Evolutionary conservation across 1,284 basidiomycete species (phyloP), one percentile per base, ranked within the genome.

Genomic region (Tilletia caries): DNA sequence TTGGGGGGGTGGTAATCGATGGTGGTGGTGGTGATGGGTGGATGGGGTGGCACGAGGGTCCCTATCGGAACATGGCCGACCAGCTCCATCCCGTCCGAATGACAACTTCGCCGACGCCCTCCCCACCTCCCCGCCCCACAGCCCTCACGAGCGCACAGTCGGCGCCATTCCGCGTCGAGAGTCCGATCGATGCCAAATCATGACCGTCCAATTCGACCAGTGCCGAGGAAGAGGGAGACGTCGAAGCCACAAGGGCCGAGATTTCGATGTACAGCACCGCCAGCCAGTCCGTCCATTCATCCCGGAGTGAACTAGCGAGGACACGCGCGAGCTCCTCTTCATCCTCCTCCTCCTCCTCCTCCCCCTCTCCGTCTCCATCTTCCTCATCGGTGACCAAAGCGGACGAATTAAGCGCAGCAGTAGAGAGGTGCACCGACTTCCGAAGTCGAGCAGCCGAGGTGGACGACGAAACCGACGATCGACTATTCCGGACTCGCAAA

Each of bases 221-320:
- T 18, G 54, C 23, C 23, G 54, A 60, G 54, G 54, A 25, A 23
- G 25, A 60, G 15, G 54, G 10, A 12, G 18, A 10, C 54, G 20
- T 27, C n/a, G n/a, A 23, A n/a, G 13, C 48, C 10, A 60, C 25
- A 5, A 60, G 54, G 32, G 54, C 54, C n/a, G 54, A 18, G 20
- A 32, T 60, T 20, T 60, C 54, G 27, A 60, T 8, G 54, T 29
- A 27, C 13, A 60, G 27, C 13, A 60, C 27, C 20, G 54, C 27
- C 20, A 60, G 27, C 54, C 54, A 60, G 54, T 60, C 54, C 15
- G 54, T 60, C 54, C 54, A 60, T 8, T 6, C 54, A 3, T 60
- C 54, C 8, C 54, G 23, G 8, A 60, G 20, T 10, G n/a, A 10
- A 60, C 20, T 32, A 18, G 54, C 54, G 8, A 60, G 20, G 5